Evolutionary conservation across 371 early-diverging fungal species (phyloP).

Genomic region (Nosema granulosis): DNA sequence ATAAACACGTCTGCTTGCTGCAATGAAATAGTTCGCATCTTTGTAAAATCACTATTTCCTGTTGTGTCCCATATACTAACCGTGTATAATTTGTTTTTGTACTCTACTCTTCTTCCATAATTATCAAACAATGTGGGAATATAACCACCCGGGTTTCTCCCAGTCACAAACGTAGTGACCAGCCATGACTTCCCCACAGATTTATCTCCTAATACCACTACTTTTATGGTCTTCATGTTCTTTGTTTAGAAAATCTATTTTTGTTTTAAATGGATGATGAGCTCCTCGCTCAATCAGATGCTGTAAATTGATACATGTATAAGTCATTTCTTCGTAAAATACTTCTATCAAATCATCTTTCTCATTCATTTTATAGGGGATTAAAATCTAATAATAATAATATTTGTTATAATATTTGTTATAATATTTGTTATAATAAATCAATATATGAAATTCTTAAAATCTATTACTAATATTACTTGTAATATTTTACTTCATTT

Average conservation of each 20-base stretch:
- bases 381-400: no score
- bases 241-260: slow-evolving; percentile 25
- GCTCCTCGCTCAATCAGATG: slow-evolving; percentile 14
- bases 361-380: no score
- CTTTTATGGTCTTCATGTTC: slow-evolving; percentile 52
- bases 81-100: slow-evolving; percentile 71
- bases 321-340: background rate
- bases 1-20: slow-evolving; percentile 81
- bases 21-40: slow-evolving; percentile 75
- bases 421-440: no score
- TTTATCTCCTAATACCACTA: slow-evolving; percentile 58
- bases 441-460: no score
- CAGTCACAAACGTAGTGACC: slow-evolving; percentile 43
- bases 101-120: slow-evolving; percentile 72
- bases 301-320: background rate
- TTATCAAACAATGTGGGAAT: slow-evolving; percentile 72
- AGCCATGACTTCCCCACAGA: slow-evolving; percentile 56
- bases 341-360: no score
- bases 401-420: no score
- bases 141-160: slow-evolving; percentile 14
- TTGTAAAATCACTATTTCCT: slow-evolving; percentile 77
- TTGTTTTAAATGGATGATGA: slow-evolving; percentile 30
- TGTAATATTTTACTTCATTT: no score
- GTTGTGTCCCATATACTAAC: slow-evolving; percentile 83
- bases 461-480: no score